Conservation (phyloP, 768 basidiomycete genomes). For the Boletus vermiculosoides region DNA sequence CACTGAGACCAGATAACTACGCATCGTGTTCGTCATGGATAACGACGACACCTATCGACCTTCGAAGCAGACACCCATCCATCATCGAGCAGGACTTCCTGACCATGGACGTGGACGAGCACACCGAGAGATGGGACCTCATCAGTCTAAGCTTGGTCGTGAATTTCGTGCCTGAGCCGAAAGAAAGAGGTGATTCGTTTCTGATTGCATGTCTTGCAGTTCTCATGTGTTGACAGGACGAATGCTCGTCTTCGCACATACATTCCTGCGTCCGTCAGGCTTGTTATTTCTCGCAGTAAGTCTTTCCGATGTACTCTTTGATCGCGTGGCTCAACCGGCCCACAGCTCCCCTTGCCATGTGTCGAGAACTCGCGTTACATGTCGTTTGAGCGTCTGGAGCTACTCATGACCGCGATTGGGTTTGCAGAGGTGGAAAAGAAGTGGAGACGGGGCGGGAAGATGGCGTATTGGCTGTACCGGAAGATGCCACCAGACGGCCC, state of each 20-base stretch:
- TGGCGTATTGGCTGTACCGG: slow-evolving; percentile 84
- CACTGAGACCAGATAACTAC: slow-evolving; percentile 83
- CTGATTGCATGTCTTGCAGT: not conserved
- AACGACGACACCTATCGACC: slow-evolving; percentile 70
- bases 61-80: slow-evolving; percentile 77
- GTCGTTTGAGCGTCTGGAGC: slow-evolving; percentile 53
- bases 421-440: slow-evolving; percentile 58
- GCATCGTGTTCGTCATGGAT: slow-evolving; percentile 67
- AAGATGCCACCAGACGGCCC: slow-evolving; percentile 32
- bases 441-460: slow-evolving; percentile 74
- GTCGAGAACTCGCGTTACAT: slow-evolving; percentile 84
- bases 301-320: slow-evolving; percentile 8
- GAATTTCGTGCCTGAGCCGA: slow-evolving; percentile 79
- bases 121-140: slow-evolving; percentile 65
- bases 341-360: slow-evolving; percentile 81
- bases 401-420: slow-evolving; percentile 60
- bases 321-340: slow-evolving; percentile 9
- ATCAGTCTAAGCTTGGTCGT: slow-evolving; percentile 87
- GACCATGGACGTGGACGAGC: slow-evolving; percentile 48
- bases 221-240: slow-evolving; percentile 44
- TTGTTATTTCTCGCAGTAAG: slow-evolving; percentile 71
- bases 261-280: slow-evolving; percentile 53
- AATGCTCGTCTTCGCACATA: slow-evolving; percentile 65
- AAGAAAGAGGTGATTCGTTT: slow-evolving; percentile 61
- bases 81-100: slow-evolving; percentile 90